Evolutionary conservation across 176 grass and related monocot genomes (phyloP), one percentile per base, ranked within the genome.

Genomic region (Oryza australiensis): DNA sequence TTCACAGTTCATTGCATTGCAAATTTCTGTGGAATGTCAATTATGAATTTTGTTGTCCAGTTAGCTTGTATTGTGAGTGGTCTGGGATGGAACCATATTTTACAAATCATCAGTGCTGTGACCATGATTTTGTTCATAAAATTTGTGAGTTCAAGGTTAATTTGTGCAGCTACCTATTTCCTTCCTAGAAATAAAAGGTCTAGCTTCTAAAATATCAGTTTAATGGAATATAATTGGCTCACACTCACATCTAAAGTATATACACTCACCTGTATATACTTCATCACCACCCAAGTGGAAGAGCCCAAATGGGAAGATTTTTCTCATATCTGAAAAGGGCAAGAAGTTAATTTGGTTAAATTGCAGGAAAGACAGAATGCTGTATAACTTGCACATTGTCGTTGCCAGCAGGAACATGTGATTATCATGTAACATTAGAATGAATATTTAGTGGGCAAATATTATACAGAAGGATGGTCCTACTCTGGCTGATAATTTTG

Each of bases 271-370:
- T 95, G 95, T 91, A 86, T 98, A 85, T 64, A 98, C 95, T 98
- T 98, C 95, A 93, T 98, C 95, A 12, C 95, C 95, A 43, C 95
- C 95, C 82, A 98, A 90, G 75, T 98, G 92, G 87, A 98, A 98
- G 30, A 95, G n/a, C 24, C 84, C 95, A 26, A 98, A 98, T 40
- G 95, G 92, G 74, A 98, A 98, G 59, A 98, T 91, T 86, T 95
- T 93, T 82, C 90, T 93, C 95, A 98, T 94, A 85, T 98, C 92
- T 98, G 95, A 77, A 83, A 86, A 77, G 13, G 14, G 14, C 9
- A 67, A 69, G 67, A 67, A 69, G 67, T 29, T 30, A 82, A 37
- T 45, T 41, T 43, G 14, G 20, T 73, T 81, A 30, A 22, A 64
- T 68, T 85, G 65, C 20, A 71, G 28, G 23, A 18, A 63, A 78